Conservation (phyloP, 106 monocot genomes). For the Alisma plantagoaquatica region DNA sequence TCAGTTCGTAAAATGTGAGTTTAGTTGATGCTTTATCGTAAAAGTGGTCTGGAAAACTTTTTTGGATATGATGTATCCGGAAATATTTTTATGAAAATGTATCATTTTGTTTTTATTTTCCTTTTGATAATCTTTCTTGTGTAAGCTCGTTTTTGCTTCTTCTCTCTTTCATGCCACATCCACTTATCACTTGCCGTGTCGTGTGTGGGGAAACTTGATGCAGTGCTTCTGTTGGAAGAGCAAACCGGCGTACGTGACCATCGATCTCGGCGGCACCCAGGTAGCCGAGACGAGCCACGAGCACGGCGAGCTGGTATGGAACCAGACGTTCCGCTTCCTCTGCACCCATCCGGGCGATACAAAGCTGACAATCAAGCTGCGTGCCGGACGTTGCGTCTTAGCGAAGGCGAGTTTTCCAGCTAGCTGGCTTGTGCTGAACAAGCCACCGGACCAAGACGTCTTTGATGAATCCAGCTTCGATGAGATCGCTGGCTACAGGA, state of each 20-base stretch:
- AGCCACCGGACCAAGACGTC: too few relatives aligned
- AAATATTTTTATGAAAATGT: background rate
- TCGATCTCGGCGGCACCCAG: slow-evolving; percentile 19
- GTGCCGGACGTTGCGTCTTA: slow-evolving; percentile 5
- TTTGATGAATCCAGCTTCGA: slow-evolving; percentile 2
- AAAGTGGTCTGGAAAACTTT: background rate
- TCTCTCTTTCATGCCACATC: too few relatives aligned
- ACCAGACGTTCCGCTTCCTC: slow-evolving; percentile 26
- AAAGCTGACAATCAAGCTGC: slow-evolving; percentile 11
- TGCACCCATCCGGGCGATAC: slow-evolving; percentile 25
- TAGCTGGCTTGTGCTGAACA: background rate
- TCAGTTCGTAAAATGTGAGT: too few relatives aligned
- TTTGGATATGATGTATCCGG: background rate
- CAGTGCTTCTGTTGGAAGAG: slow-evolving; percentile 17
- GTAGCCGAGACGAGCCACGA: slow-evolving; percentile 33
- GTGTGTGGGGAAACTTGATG: too few relatives aligned
- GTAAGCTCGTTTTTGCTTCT: background rate
- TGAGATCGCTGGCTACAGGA: slow-evolving; percentile 5
- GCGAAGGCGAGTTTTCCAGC: slow-evolving; percentile 15
- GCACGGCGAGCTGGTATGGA: slow-evolving; percentile 16
- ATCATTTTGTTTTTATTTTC: background rate
- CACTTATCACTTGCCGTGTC: too few relatives aligned
- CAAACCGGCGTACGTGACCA: slow-evolving; percentile 20
- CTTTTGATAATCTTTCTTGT: background rate
- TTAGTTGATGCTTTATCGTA: too few relatives aligned